phyloP scores from a whole-genome alignment of 352 stramenopile species.

The Phytophthora sansomeana region DNA sequence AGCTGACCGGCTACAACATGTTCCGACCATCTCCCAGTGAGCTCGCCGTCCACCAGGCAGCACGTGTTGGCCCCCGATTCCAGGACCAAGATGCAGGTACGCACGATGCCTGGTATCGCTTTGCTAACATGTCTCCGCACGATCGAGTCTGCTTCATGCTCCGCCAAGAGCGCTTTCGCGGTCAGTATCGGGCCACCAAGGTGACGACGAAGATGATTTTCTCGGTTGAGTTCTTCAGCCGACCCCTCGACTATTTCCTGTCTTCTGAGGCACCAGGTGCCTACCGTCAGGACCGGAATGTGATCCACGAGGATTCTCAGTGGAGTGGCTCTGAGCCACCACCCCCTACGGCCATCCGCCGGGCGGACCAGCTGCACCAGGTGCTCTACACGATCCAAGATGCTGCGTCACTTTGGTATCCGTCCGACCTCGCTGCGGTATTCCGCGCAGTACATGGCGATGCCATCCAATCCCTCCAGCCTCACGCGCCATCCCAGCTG shows the following conservation, averaged over 20 bases:
- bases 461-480: too few relatives aligned
- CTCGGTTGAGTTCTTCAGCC: neutral
- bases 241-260: slow-evolving; percentile 3
- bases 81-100: slow-evolving; percentile 1
- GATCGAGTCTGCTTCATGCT: slow-evolving; percentile 2
- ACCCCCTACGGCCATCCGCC: too few relatives aligned
- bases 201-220: slow-evolving; percentile 4
- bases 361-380: too few relatives aligned
- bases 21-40: too few relatives aligned
- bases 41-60: too few relatives aligned
- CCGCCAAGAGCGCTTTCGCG: neutral
- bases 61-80: slow-evolving; percentile 7
- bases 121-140: neutral
- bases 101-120: neutral
- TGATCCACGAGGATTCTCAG: neutral
- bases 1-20: too few relatives aligned
- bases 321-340: too few relatives aligned
- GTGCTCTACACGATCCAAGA: too few relatives aligned
- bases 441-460: too few relatives aligned
- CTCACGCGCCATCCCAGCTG: too few relatives aligned
- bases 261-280: neutral
- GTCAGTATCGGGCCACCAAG: neutral
- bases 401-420: too few relatives aligned
- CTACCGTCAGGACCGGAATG: neutral
- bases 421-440: too few relatives aligned